Conservation (phyloP, 352 stramenopile species). For the Globisporangium canariense region DNA sequence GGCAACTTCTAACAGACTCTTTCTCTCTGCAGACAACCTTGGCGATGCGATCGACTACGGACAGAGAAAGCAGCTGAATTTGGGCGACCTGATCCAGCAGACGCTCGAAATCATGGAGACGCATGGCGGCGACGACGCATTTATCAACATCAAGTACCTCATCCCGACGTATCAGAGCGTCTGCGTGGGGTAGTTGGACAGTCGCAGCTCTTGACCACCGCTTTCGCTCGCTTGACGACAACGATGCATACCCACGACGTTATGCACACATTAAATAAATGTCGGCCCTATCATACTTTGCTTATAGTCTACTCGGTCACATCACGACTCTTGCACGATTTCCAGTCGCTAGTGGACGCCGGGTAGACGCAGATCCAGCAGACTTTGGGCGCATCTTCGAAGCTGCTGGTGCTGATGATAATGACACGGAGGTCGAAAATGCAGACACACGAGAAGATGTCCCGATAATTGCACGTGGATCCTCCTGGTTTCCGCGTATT, state of each 20-base stretch:
- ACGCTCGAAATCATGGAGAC: constrained; percentile 96
- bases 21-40: constrained; percentile 85
- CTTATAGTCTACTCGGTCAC: neutral
- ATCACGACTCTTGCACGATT: neutral
- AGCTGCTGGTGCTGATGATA: neutral
- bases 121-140: constrained; percentile 95
- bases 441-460: neutral
- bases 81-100: constrained; percentile 96
- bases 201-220: neutral
- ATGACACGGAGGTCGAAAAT: neutral
- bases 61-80: constrained; percentile 93
- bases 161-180: constrained; percentile 95
- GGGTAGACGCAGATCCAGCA: constrained; percentile 10
- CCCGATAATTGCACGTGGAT: neutral
- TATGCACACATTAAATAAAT: constrained; percentile 9
- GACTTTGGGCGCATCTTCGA: constrained; percentile 27
- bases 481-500: neutral
- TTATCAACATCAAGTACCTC: constrained; percentile 99
- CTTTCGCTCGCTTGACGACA: neutral
- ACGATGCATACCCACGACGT: constrained; percentile 7
- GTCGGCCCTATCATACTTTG: constrained; percentile 5
- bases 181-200: constrained; percentile 49
- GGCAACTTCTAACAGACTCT: neutral
- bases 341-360: neutral
- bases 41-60: constrained; percentile 96